Base-by-base conservation (phyloP, 768 basidiomycete species). In the Lactarius hengduanensis region DNA sequence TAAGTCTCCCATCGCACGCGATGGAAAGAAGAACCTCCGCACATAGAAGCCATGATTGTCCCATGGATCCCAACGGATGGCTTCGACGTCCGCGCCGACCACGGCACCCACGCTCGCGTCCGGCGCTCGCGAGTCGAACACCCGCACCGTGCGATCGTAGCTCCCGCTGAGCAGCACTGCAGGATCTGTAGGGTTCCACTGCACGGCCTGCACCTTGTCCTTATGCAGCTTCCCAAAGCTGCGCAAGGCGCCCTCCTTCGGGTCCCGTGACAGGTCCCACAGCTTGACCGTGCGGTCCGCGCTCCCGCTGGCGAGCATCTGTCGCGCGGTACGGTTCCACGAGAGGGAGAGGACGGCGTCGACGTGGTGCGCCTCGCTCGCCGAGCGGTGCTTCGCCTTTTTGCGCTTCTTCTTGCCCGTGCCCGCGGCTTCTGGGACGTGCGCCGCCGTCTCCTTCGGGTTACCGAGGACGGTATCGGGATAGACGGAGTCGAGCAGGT, bases 331-430 rank as follows among this genome's bases (percentile, higher is more conserved):
- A 63, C 82, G 88, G 74, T 98, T 98, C 96, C 97, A 98, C 61
- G 91, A 91, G 53, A 98, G 84, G 0, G 86, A 83, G n/a, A 98
- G 86, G 45, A 99, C 91, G 6, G 96, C 92, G 69, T 96, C 96
- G 73, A 96, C 92, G 76, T 98, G 97, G 73, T 94, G 85, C 1
- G 84, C 83, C 3, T 85, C 79, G 67, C 86, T 84, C 0, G 79
- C 74, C 1, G 80, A 66, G 32, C 93, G 86, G 53, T 86, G 83
- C 74, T 90, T 92, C 56, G 82, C 79, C 76, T 95, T 95, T 77
- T 94, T 96, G 72, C 88, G 86, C 82, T 97, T 98, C 78, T 98
- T 98, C 80, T 98, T 98, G 26, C 95, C 96, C 2, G 92, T 96
- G n/a, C 94, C 95, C 0, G 86, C 82, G 1, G 92, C 88, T 7